Base-by-base conservation (phyloP, 441 rosid genomes). In the Populus hybrid region DNA sequence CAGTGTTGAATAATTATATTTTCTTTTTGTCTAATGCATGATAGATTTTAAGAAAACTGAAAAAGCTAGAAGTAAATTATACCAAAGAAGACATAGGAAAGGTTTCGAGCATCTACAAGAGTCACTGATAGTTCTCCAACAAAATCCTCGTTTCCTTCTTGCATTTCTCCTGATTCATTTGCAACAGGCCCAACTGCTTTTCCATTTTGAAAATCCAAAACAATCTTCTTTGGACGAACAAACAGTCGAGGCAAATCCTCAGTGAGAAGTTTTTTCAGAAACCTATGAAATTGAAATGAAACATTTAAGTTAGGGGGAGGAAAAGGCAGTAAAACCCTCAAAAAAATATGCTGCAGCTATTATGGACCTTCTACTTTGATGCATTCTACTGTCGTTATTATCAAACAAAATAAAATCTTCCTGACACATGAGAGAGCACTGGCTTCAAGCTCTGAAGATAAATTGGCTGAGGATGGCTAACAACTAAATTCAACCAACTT, bases 151-250 rank as follows among this genome's bases (percentile, higher is more conserved):
- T 94, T 92, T 76, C 94, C 95, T 83, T 92, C 97, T 88, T 90
- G 97, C 75, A 88, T 81, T 83, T 92, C 99, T 83, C 94, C 92
- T 73, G 97, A 84, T 86, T 88, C 93, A 79, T 80, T 87, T 76
- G 88, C 76, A 68, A 91, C 80, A 36, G 97, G 98, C n/a, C 97
- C 98, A 81, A 95, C 99, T 64, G 98, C 95, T 84, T 87, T 89
- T 76, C 97, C 99, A 78, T 92, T 91, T 75, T 92, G 93, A 79
- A 94, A 95, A 89, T 95, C 99, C 87, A 95, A 86, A 78, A 95
- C 98, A 78, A 94, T 95, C 89, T 92, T 94, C 88, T 92, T 94
- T 78, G 99, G 99, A 36, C 97, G 97, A 73, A 94, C 98, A 89
- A 95, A 95, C 76, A 94, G 79, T 73, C 83, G 86, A 74, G 99